Conservation (phyloP, 129 eudicot species). For the Ambrosia trifida region DNA sequence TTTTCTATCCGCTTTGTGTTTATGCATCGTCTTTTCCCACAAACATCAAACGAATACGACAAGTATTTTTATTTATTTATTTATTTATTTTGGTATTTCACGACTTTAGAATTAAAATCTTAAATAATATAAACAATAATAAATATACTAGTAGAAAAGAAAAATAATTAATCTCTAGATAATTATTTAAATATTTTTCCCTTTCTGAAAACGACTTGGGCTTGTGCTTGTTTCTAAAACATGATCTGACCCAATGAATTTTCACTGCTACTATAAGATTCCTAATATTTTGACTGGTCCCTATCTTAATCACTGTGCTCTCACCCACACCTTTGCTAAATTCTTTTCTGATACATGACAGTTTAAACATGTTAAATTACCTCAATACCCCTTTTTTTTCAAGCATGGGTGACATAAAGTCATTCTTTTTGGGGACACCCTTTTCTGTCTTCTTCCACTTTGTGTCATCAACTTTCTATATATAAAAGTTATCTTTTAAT, state of each 20-base stretch:
- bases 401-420: constrained; percentile 51
- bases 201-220: constrained; percentile 42
- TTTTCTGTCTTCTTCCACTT: constrained; percentile 30
- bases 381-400: constrained; percentile 31
- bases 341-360: constrained; percentile 28
- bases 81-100: too few relatives aligned
- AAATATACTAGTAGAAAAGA: too few relatives aligned
- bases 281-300: constrained; percentile 32
- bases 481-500: background rate
- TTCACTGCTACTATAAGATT: constrained; percentile 25
- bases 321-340: constrained; percentile 16
- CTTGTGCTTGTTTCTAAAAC: constrained; percentile 32
- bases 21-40: too few relatives aligned
- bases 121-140: too few relatives aligned
- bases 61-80: too few relatives aligned
- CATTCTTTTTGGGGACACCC: constrained; percentile 37
- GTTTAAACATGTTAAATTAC: constrained; percentile 39
- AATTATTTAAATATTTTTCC: background rate
- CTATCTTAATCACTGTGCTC: constrained; percentile 30
- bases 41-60: too few relatives aligned
- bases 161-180: background rate
- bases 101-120: too few relatives aligned
- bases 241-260: constrained; percentile 46
- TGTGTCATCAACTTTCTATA: background rate
- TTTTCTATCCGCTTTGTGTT: too few relatives aligned